phyloP scores from a whole-genome alignment of 306 rosid species.

The Glycine soja region DNA sequence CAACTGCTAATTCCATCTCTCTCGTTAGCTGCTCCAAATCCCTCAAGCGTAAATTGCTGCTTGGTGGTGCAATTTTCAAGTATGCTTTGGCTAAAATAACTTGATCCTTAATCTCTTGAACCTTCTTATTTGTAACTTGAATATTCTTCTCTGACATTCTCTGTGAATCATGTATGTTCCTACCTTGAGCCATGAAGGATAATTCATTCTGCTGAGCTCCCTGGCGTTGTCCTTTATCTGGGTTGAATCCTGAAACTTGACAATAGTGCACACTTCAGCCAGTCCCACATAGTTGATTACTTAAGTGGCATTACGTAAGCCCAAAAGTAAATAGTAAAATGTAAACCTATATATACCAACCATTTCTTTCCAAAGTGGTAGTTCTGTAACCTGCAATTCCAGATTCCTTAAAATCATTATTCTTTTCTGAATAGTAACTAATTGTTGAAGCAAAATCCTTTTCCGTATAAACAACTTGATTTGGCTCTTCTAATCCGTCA shows the following conservation, averaged over 20 bases:
- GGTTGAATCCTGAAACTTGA: slow-evolving; percentile 32
- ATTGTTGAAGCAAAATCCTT: slow-evolving; percentile 50
- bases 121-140: slow-evolving; percentile 34
- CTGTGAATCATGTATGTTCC: slow-evolving; percentile 27
- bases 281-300: slow-evolving; percentile 22
- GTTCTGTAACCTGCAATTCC: slow-evolving; percentile 47
- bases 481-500: slow-evolving; percentile 73
- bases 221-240: too few species aligned
- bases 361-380: slow-evolving; percentile 52
- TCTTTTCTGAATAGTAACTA: slow-evolving; percentile 48
- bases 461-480: slow-evolving; percentile 69
- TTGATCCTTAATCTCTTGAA: slow-evolving; percentile 49
- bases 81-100: slow-evolving; percentile 43
- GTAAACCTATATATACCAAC: slow-evolving; percentile 52
- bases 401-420: slow-evolving; percentile 50
- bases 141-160: slow-evolving; percentile 28
- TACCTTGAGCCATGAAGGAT: slow-evolving; percentile 18
- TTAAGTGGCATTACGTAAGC: slow-evolving; percentile 13
- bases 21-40: slow-evolving; percentile 40
- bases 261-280: slow-evolving; percentile 22
- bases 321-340: slow-evolving; percentile 27
- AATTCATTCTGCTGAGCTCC: slow-evolving; percentile 32
- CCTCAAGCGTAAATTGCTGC: slow-evolving; percentile 39
- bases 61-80: slow-evolving; percentile 49
- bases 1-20: slow-evolving; percentile 40